Percentiles rank a stretch among this genome's conserved stretches.
These are phyloP conservation scores for Nepenthes gracilis DNA, from an alignment of 148 eudicot species.

Conservation along the genomic window DNA sequence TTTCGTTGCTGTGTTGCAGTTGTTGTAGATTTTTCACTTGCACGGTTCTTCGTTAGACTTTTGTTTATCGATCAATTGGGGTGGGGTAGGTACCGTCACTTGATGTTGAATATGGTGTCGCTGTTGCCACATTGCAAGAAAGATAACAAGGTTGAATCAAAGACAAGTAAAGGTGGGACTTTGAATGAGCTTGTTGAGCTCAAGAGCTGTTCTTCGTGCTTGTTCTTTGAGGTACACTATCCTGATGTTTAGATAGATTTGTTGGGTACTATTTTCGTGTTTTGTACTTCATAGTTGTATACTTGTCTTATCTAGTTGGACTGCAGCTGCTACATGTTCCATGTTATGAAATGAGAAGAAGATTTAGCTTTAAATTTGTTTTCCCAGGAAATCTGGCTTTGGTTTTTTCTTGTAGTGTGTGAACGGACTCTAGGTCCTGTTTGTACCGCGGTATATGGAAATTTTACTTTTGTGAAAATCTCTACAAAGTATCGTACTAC, in stretches of 20 bases:
- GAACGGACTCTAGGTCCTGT: no score
- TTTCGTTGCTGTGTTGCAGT: background rate
- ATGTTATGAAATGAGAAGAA: no score
- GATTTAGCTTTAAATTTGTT: no score
- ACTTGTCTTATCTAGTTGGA: no score
- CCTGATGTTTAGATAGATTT: background rate
- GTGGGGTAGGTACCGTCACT: conserved; percentile 60
- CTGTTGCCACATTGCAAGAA: conserved; percentile 81
- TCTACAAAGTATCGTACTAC: no score
- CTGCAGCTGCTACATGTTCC: no score
- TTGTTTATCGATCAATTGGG: background rate
- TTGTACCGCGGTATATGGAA: no score
- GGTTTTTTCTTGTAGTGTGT: no score
- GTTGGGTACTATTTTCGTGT: background rate
- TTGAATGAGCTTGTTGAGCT: conserved; percentile 95
- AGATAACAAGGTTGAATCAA: conserved; percentile 84
- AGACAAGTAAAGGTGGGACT: conserved; percentile 73
- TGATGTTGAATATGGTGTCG: conserved; percentile 79
- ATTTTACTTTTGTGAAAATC: no score
- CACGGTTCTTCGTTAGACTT: background rate
- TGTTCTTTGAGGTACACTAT: conserved; percentile 76
- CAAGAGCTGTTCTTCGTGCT: conserved; percentile 71
- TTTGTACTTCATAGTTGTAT: background rate
- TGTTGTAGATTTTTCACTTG: background rate
- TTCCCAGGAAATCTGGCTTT: no score